Percentiles rank a stretch among this genome's conserved stretches.
These are phyloP conservation scores for Pyrus bretschneideri DNA, from an alignment of 306 rosid species.

Conservation along the genomic window DNA sequence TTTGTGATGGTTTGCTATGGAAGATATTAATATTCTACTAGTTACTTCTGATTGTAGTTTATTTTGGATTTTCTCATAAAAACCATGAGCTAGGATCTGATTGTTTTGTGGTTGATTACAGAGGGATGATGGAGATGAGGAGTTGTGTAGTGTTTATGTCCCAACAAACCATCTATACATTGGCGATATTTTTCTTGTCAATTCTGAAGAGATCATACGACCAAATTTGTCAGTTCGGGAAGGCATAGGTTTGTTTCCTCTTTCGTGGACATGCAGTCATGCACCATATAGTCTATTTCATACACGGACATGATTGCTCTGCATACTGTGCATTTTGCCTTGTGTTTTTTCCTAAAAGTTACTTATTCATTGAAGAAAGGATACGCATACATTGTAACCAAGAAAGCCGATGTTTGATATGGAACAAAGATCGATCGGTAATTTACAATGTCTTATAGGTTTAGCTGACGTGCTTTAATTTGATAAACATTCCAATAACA, in stretches of 20 bases:
- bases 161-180: constrained; percentile 90
- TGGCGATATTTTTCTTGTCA: constrained; percentile 71
- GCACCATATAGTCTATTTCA: background rate
- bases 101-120: constrained; percentile 23
- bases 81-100: background rate
- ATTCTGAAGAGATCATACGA: constrained; percentile 72
- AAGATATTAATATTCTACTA: background rate
- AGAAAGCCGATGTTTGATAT: background rate
- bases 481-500: background rate
- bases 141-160: constrained; percentile 88
- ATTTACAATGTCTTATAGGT: background rate
- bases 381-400: background rate
- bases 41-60: background rate
- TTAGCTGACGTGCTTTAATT: background rate
- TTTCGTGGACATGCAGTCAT: background rate
- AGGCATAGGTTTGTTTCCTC: constrained; percentile 66
- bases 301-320: background rate
- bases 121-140: constrained; percentile 81
- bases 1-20: background rate
- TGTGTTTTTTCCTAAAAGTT: background rate
- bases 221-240: constrained; percentile 90
- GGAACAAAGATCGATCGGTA: background rate
- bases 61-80: background rate
- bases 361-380: background rate
- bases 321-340: background rate